Conservation (phyloP, 805 yeast species). For the Pichia exigua region DNA sequence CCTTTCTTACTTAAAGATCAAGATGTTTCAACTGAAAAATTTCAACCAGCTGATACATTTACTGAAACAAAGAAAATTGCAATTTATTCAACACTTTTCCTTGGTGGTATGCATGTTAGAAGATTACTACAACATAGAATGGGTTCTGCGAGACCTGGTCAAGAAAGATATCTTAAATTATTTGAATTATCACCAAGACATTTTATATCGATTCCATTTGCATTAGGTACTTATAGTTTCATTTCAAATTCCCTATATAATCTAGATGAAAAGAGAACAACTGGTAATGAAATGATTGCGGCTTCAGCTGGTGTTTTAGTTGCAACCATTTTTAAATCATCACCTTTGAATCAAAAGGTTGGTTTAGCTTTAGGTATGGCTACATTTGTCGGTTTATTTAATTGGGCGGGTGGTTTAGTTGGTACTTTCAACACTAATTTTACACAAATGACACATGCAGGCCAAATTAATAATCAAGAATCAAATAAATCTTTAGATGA, state of each 20-base stretch:
- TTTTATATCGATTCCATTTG: constrained; percentile 28
- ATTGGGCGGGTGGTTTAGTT: constrained; percentile 48
- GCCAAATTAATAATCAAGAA: constrained; percentile 34
- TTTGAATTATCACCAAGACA: constrained; percentile 26
- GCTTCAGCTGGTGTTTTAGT: constrained; percentile 17
- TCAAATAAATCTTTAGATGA: constrained; percentile 30
- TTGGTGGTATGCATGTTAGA: constrained; percentile 32
- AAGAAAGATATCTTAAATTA: constrained; percentile 25
- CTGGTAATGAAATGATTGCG: constrained; percentile 25
- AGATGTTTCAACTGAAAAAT: constrained; percentile 10
- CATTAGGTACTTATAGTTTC: constrained; percentile 27
- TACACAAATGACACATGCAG: constrained; percentile 33
- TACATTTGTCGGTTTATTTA: constrained; percentile 34
- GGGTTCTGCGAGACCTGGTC: constrained; percentile 33
- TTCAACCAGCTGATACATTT: constrained; percentile 27
- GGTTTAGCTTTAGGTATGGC: constrained; percentile 42
- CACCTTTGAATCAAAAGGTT: constrained; percentile 31
- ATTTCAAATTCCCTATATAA: constrained; percentile 26
- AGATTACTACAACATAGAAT: constrained; percentile 29
- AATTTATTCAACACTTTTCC: constrained; percentile 24
- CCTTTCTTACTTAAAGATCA: constrained; percentile 23
- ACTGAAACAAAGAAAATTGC: constrained; percentile 22
- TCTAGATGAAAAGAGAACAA: constrained; percentile 23
- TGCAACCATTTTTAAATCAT: constrained; percentile 20
- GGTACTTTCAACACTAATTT: constrained; percentile 40